phyloP scores from a whole-genome alignment of 2,329 filamentous ascomycete genomes.

The Penicillium sp. region DNA sequence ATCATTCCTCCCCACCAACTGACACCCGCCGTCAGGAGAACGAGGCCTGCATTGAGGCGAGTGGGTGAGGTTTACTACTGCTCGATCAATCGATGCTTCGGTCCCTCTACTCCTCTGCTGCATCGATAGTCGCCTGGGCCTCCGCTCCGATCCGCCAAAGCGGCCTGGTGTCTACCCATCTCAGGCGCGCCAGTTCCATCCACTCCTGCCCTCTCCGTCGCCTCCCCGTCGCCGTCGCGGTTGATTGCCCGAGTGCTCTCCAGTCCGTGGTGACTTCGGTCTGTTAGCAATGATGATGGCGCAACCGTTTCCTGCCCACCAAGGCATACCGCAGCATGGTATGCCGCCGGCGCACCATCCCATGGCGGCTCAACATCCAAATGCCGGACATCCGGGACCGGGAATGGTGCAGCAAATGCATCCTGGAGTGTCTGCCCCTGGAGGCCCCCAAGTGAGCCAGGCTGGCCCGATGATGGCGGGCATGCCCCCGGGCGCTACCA shows the following conservation, averaged over 20 bases:
- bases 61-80: slow-evolving; percentile 24
- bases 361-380: slow-evolving; percentile 58
- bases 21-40: slow-evolving; percentile 9
- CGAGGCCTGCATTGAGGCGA: slow-evolving; percentile 26
- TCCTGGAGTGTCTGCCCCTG: slow-evolving; percentile 58
- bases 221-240: slow-evolving; percentile 16
- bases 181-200: slow-evolving; percentile 28
- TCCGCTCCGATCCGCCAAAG: slow-evolving; percentile 37
- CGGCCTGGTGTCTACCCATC: slow-evolving; percentile 30
- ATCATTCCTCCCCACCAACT: slow-evolving; percentile 14
- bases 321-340: slow-evolving; percentile 58
- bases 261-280: slow-evolving; percentile 35
- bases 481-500: slow-evolving; percentile 59
- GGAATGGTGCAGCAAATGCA: slow-evolving; percentile 58
- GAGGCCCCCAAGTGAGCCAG: slow-evolving; percentile 59
- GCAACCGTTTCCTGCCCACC: slow-evolving; percentile 57
- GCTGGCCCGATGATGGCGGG: slow-evolving; percentile 62
- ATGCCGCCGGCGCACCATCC: slow-evolving; percentile 61
- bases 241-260: slow-evolving; percentile 24
- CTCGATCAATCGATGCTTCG: slow-evolving; percentile 37
- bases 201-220: slow-evolving; percentile 9
- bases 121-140: slow-evolving; percentile 31
- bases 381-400: slow-evolving; percentile 52
- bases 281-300: slow-evolving; percentile 53
- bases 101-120: slow-evolving; percentile 27